Base-by-base conservation (phyloP, 176 grass and related monocot species). In the Melocanna baccifera region DNA sequence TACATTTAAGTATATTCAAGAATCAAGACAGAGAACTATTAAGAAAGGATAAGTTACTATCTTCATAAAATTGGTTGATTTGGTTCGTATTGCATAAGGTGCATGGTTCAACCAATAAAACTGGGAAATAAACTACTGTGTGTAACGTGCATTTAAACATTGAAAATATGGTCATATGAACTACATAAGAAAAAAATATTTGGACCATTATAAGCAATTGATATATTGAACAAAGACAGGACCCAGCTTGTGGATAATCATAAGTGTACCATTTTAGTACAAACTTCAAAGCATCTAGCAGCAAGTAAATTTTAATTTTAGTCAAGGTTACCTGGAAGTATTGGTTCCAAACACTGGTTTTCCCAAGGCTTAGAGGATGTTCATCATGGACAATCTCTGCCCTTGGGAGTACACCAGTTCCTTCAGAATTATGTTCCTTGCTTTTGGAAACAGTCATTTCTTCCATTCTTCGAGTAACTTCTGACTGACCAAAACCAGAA, bases 301-400 rank as follows among this genome's bases (percentile, higher is more conserved):
- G 50, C 52, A 78, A 19, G 36, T 16, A 75, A 81, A 79, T 74
- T 28, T 62, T 47, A 63, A 32, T 79, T 71, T 42, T 20, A 80
- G n/a, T 81, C 29, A 23, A 59, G 39, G n/a, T 86, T 85, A 98
- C 96, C 91, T 98, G 96, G 83, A 98, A 98, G 72, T 94, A 90
- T 85, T 94, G 91, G 82, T 98, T 98, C 96, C 93, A 98, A 43
- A 98, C 91, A 78, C 96, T 98, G 82, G 87, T 94, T 91, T 95
- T 90, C 37, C 87, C 89, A 45, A 98, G 93, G 74, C 93, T 98
- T 79, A 98, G 69, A 71, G 96, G 96, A 88, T 98, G 96, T 64
- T 98, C 96, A 57, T 91, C 96, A 63, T 83, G 87, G 82, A 85
- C 61, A 78, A 98, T 92, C 53, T 90, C 85, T 5, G 93, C 92